A percentile compares a stretch with the other conserved stretches of the same genome.
These are phyloP conservation scores for Sugiyamaella boreocaroliniensis DNA, from an alignment of 805 yeast genomes.

Conservation along the genomic window DNA sequence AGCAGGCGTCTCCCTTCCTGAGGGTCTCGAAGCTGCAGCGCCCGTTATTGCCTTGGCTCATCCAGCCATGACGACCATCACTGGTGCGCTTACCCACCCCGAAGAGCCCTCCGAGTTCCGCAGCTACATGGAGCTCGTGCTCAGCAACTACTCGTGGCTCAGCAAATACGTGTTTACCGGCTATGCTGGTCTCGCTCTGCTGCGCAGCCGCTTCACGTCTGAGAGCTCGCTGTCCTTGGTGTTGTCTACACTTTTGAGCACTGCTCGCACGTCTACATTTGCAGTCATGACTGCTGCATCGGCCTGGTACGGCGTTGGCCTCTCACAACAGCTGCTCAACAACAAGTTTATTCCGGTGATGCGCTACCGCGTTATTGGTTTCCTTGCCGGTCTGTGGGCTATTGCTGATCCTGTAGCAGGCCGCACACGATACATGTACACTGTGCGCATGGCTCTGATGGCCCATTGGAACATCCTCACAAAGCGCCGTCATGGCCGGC, in stretches of 20 bases:
- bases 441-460: constrained; percentile 32
- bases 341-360: constrained; percentile 25
- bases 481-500: constrained; percentile 21
- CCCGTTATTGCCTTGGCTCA: constrained; percentile 29
- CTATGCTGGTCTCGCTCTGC: constrained; percentile 21
- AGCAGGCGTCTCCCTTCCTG: constrained; percentile 16
- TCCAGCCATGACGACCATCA: constrained; percentile 27
- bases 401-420: constrained; percentile 30
- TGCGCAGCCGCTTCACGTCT: constrained; percentile 2
- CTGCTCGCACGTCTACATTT: constrained; percentile 30
- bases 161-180: constrained; percentile 27
- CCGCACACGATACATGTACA: constrained; percentile 30
- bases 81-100: constrained; percentile 32
- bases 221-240: constrained; percentile 1
- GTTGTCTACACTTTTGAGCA: constrained; percentile 17
- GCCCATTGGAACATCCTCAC: constrained; percentile 32
- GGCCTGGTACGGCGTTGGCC: constrained; percentile 36
- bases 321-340: constrained; percentile 30
- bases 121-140: constrained; percentile 22
- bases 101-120: constrained; percentile 21
- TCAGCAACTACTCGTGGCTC: constrained; percentile 21
- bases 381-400: constrained; percentile 38
- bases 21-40: constrained; percentile 14
- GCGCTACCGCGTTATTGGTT: constrained; percentile 36
- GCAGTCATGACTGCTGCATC: constrained; percentile 32